A percentile compares a stretch with the other conserved stretches of the same genome.
Evolutionary conservation across 2,329 filamentous ascomycete genomes (phyloP).

Genomic region (Pseudohalonectria lignicola): DNA sequence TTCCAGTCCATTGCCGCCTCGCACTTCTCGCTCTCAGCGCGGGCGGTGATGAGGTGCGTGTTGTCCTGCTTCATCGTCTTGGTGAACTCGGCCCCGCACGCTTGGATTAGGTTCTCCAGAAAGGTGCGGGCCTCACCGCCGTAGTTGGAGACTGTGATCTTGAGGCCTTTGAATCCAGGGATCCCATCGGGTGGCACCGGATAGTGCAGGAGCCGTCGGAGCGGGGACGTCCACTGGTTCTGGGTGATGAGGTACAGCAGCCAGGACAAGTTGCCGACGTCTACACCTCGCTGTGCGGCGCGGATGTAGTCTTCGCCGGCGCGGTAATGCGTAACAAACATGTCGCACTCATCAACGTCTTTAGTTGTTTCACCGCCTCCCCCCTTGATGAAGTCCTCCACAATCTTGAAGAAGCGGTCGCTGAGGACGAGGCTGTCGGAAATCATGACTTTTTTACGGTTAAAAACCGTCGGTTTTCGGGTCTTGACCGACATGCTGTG

Average conservation of each 20-base stretch:
- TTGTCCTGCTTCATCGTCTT: slow-evolving; percentile 94
- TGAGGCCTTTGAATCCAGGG: slow-evolving; percentile 63
- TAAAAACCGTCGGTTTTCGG: slow-evolving; percentile 58
- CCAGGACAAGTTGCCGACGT: slow-evolving; percentile 90
- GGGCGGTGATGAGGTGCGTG: slow-evolving; percentile 88
- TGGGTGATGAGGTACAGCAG: slow-evolving; percentile 84
- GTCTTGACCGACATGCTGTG: slow-evolving; percentile 19
- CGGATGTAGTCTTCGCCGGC: slow-evolving; percentile 67
- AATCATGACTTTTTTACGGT: slow-evolving; percentile 66
- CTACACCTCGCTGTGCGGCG: slow-evolving; percentile 66
- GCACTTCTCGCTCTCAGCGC: slow-evolving; percentile 85
- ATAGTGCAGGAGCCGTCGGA: slow-evolving; percentile 79
- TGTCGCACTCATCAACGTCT: slow-evolving; percentile 60
- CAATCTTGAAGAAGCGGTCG: slow-evolving; percentile 50
- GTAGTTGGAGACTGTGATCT: slow-evolving; percentile 92
- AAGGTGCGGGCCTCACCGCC: slow-evolving; percentile 89
- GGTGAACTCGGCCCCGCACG: slow-evolving; percentile 78
- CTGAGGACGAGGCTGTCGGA: slow-evolving; percentile 64
- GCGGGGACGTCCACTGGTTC: slow-evolving; percentile 79
- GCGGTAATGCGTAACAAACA: slow-evolving; percentile 79
- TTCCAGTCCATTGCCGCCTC: slow-evolving; percentile 88
- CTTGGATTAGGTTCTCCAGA: slow-evolving; percentile 80
- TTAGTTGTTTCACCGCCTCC: slow-evolving; percentile 62
- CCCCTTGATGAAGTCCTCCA: slow-evolving; percentile 58
- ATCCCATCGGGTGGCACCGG: slow-evolving; percentile 69